phyloP scores from a whole-genome alignment of 257 asterid genomes.

The Anisodus tanguticus region DNA sequence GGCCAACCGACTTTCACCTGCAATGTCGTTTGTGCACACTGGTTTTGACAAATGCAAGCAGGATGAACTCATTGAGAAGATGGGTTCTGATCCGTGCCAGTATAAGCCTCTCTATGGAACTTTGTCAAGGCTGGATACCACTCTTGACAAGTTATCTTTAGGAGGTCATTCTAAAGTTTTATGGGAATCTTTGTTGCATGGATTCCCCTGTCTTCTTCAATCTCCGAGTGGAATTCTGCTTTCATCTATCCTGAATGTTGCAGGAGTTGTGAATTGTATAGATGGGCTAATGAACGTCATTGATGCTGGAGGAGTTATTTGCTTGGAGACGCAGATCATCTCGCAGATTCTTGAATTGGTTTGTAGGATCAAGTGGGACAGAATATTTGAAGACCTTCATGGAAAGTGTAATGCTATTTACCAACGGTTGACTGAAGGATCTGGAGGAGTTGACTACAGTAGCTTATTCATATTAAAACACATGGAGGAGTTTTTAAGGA shows the following conservation, averaged over 20 bases:
- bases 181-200: constrained; percentile 83
- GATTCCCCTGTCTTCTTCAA: constrained; percentile 72
- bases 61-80: constrained; percentile 61
- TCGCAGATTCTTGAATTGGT: constrained; percentile 72
- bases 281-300: constrained; percentile 64
- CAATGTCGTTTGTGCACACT: constrained; percentile 66
- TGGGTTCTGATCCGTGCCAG: constrained; percentile 56
- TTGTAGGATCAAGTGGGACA: constrained; percentile 70
- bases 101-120: constrained; percentile 65
- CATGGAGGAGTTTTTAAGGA: constrained; percentile 71
- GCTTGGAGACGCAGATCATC: constrained; percentile 57
- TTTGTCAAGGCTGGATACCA: constrained; percentile 51
- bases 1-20: constrained; percentile 57
- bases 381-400: constrained; percentile 70
- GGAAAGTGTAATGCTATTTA: constrained; percentile 70
- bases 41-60: constrained; percentile 60
- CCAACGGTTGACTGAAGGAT: constrained; percentile 58
- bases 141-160: constrained; percentile 58
- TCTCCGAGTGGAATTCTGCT: constrained; percentile 63
- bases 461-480: constrained; percentile 70
- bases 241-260: constrained; percentile 76
- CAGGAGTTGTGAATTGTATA: constrained; percentile 59
- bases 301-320: constrained; percentile 50
- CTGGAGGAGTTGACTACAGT: constrained; percentile 69
- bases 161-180: constrained; percentile 67